These are phyloP conservation scores for Dichotomopilus funicola DNA, from an alignment of 2,329 filamentous ascomycete species.

Conservation along the genomic window DNA sequence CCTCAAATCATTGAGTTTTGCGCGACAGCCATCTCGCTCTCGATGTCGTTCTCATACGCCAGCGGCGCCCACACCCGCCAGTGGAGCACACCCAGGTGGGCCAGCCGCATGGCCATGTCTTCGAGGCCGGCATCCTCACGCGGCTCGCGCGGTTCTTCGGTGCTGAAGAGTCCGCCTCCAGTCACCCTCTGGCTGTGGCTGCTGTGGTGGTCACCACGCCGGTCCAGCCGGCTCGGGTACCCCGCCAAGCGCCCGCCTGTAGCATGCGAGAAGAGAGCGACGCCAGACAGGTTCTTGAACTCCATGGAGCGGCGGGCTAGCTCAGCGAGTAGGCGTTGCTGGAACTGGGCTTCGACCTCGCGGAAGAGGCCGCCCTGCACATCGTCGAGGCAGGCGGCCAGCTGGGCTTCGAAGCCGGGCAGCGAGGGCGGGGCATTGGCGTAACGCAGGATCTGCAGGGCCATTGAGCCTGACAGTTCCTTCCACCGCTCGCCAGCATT, in stretches of 20 bases:
- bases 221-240: slow-evolving; percentile 32
- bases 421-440: slow-evolving; percentile 43
- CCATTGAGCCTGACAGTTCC: slow-evolving; percentile 46
- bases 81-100: slow-evolving; percentile 78
- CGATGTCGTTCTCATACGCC: slow-evolving; percentile 51
- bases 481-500: slow-evolving; percentile 45
- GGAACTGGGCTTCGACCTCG: slow-evolving; percentile 45
- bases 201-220: slow-evolving; percentile 17
- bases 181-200: slow-evolving; percentile 26
- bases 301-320: slow-evolving; percentile 45
- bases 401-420: slow-evolving; percentile 42
- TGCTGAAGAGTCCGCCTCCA: slow-evolving; percentile 25
- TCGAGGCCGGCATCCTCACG: slow-evolving; percentile 50
- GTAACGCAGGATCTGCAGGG: slow-evolving; percentile 53
- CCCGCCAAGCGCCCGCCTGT: slow-evolving; percentile 44
- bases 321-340: slow-evolving; percentile 42
- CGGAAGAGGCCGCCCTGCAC: slow-evolving; percentile 39
- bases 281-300: slow-evolving; percentile 46
- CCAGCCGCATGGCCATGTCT: slow-evolving; percentile 69
- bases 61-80: slow-evolving; percentile 83
- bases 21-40: slow-evolving; percentile 20
- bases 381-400: slow-evolving; percentile 40
- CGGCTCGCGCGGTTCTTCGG: slow-evolving; percentile 34
- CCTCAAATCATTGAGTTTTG: slow-evolving; percentile 3
- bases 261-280: slow-evolving; percentile 49